Base-by-base conservation (phyloP, 2,329 filamentous ascomycete species). In the Dissoconium aciculare region DNA sequence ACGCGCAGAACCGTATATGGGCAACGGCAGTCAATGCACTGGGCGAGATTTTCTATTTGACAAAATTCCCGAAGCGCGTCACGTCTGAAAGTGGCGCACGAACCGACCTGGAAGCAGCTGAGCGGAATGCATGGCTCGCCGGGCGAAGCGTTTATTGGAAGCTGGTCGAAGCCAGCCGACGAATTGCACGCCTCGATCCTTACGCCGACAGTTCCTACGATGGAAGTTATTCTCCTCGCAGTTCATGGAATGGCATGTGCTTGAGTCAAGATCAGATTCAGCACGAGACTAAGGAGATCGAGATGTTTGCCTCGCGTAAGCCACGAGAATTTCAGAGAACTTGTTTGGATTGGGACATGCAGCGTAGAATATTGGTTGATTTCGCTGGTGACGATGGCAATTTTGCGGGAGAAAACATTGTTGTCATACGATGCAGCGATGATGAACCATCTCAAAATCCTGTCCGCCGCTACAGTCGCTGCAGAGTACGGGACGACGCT, bases 331-430 rank as follows among this genome's bases (percentile, higher is more conserved):
- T 92, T 52, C 73, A 76, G 13, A 76, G 74, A 45, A 63, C 72
- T 1, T 95, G 80, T 47, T 61, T 78, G 35, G 78, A 79, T 2
- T 95, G 89, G 87, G 81, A 95, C 47, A 95, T 95, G 85, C 74
- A 74, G 31, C 71, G 84, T 37, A 74, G 64, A 38, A 60, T 95
- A 3, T 78, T 89, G 45, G 82, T 93, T 2, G 89, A 98, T 50
- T 95, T 94, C 56, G 78, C 78, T 24, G 74, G 71, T 12, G 81
- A 85, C 41, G 79, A 89, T 55, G 70, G 71, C n/a, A 62, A 71
- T 32, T 71, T 74, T 28, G 76, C 74, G 15, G 84, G 84, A 12
- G 87, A 94, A 54, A 67, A 66, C 11, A 60, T 92, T 23, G 64
- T 91, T 15, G 67, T 92, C 3, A 65, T 94, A 27, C 66, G 72